These are phyloP conservation scores for Nemophila menziesii DNA, from an alignment of 257 asterid genomes.

Conservation along the genomic window DNA sequence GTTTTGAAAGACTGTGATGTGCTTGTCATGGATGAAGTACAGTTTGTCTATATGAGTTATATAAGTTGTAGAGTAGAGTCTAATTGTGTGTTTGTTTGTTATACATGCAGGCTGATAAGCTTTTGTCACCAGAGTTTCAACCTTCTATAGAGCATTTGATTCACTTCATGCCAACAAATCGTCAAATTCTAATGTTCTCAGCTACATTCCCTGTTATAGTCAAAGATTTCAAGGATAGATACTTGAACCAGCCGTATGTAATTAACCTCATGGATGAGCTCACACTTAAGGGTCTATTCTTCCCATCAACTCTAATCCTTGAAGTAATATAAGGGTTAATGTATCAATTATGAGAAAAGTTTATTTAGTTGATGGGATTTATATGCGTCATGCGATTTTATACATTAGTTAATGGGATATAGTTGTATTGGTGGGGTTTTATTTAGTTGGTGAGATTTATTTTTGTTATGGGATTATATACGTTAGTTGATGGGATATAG, in stretches of 20 bases:
- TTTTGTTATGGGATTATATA: too few species aligned
- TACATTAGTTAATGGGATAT: not conserved
- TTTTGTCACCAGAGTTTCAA: constrained; percentile 83
- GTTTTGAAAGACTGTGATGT: constrained; percentile 46
- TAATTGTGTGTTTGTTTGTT: constrained; percentile 10
- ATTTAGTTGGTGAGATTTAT: too few species aligned
- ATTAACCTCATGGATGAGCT: constrained; percentile 94
- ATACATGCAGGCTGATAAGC: constrained; percentile 75
- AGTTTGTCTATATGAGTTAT: too few species aligned
- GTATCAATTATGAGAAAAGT: too few species aligned
- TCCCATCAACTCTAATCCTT: too few species aligned
- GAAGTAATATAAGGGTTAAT: too few species aligned
- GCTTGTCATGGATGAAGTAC: constrained; percentile 87
- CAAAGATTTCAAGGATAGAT: constrained; percentile 71
- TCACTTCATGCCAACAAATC: constrained; percentile 48
- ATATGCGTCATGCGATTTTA: too few species aligned
- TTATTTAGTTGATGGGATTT: too few species aligned
- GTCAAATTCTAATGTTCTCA: constrained; percentile 85
- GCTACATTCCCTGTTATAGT: constrained; percentile 86
- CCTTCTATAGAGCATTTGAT: constrained; percentile 76
- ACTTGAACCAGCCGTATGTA: constrained; percentile 55
- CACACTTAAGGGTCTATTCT: constrained; percentile 81
- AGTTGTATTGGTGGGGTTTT: too few species aligned
- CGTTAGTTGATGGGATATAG: too few species aligned
- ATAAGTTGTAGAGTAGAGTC: not conserved